Percentiles rank a stretch among this genome's conserved stretches.
Evolutionary conservation across 176 grass and related monocot species (phyloP).

Genomic region (Aechmea fasciata): DNA sequence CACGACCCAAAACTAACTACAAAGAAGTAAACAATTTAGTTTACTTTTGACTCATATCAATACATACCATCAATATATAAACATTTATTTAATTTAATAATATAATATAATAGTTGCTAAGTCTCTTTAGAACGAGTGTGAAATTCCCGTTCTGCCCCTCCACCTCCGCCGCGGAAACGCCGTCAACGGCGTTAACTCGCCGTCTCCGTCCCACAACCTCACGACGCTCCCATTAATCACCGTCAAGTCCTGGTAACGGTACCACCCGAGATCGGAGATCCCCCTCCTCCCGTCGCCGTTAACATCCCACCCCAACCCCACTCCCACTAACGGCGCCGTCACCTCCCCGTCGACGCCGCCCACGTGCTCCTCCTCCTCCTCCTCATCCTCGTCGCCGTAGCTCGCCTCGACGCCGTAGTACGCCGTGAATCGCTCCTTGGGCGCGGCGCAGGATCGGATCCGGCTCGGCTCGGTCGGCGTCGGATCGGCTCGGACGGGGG

Average conservation of each 20-base stretch:
- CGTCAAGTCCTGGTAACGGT: constrained; percentile 19
- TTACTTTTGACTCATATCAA: too few species aligned
- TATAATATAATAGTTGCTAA: neutral
- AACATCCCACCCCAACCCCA: constrained; percentile 16
- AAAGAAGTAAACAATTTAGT: too few species aligned
- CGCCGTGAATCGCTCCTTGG: constrained; percentile 50
- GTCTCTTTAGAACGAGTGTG: constrained; percentile 17
- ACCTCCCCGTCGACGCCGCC: neutral
- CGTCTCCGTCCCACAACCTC: constrained; percentile 39
- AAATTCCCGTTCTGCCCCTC: constrained; percentile 18
- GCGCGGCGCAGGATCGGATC: constrained; percentile 10
- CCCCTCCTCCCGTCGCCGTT: neutral
- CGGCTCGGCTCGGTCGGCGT: neutral
- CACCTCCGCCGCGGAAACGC: constrained; percentile 23
- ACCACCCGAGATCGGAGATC: constrained; percentile 25
- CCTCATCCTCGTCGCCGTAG: constrained; percentile 1
- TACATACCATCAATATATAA: too few species aligned
- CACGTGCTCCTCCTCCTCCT: constrained; percentile 10
- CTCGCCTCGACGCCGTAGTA: constrained; percentile 47
- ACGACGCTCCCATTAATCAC: constrained; percentile 41
- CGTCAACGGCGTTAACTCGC: constrained; percentile 3
- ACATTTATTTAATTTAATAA: too few species aligned
- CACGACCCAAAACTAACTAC: too few species aligned
- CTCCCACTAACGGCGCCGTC: constrained; percentile 24
- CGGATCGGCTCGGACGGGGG: neutral